A percentile compares a stretch with the other conserved stretches of the same genome.
These are phyloP conservation scores for Nepenthes gracilis DNA, from an alignment of 148 eudicot species.

Conservation along the genomic window DNA sequence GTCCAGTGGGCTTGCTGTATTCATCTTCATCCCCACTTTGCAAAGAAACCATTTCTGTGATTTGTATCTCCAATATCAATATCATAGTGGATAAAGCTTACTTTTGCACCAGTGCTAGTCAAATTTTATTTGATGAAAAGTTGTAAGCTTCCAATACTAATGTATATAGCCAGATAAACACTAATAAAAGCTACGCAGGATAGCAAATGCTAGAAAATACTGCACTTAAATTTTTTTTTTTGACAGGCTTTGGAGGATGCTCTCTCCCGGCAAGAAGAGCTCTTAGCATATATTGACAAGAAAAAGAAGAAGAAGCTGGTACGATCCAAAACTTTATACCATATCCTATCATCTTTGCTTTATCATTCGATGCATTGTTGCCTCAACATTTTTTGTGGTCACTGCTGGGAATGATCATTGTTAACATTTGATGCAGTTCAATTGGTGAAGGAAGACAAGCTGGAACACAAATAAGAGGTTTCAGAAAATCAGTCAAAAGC, in stretches of 20 bases:
- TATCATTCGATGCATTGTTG: neutral
- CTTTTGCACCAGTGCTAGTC: no score
- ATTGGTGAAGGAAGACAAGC: constrained; percentile 11
- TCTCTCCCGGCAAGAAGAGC: constrained; percentile 55
- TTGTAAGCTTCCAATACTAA: neutral
- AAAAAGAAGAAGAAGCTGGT: constrained; percentile 58
- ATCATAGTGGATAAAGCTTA: no score
- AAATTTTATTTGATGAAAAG: no score
- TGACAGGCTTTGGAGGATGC: constrained; percentile 61
- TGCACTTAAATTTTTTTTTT: neutral
- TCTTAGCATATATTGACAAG: constrained; percentile 53
- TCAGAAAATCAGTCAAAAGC: neutral
- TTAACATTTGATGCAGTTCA: constrained; percentile 9
- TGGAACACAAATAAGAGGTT: neutral
- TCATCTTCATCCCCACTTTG: no score
- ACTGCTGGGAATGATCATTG: neutral
- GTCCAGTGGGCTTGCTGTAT: no score
- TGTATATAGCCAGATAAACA: no score
- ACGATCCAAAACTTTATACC: neutral
- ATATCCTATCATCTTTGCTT: neutral
- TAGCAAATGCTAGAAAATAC: no score
- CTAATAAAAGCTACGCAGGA: neutral
- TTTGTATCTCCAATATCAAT: no score
- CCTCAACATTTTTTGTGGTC: neutral
- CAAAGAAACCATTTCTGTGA: no score